These are phyloP conservation scores for Cystofilobasidium capitatum DNA, from an alignment of 768 basidiomycete genomes.

Conservation along the genomic window DNA sequence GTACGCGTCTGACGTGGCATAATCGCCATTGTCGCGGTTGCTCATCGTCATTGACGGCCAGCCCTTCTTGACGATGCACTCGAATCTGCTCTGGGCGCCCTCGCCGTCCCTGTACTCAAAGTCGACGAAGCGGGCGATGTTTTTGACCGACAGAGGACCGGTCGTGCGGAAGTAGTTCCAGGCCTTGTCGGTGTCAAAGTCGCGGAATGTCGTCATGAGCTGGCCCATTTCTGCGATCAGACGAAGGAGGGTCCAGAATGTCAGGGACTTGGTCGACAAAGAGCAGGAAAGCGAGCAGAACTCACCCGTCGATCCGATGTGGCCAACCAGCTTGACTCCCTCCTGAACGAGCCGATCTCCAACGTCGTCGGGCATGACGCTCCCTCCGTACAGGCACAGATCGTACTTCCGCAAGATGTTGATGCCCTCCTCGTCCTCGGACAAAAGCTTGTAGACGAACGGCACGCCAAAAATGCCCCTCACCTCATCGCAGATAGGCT, in stretches of 20 bases:
- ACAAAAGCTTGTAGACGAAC: conserved; percentile 45
- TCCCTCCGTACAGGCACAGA: conserved; percentile 49
- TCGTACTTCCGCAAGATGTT: conserved; percentile 44
- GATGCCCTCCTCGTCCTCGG: conserved; percentile 47
- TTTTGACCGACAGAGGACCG: conserved; percentile 29
- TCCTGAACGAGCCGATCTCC: conserved; percentile 47
- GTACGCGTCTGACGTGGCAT: conserved; percentile 52
- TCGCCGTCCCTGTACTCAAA: conserved; percentile 44
- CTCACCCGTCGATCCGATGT: conserved; percentile 46
- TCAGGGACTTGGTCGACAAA: conserved; percentile 34
- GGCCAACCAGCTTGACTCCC: conserved; percentile 48
- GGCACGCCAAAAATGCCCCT: conserved; percentile 37
- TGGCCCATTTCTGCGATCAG: conserved; percentile 26
- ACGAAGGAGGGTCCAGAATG: conserved; percentile 33
- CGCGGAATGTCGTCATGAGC: conserved; percentile 46
- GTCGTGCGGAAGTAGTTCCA: conserved; percentile 50
- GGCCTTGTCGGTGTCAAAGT: conserved; percentile 47
- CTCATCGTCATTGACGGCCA: conserved; percentile 45
- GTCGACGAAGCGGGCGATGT: conserved; percentile 40
- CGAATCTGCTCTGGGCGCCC: conserved; percentile 40
- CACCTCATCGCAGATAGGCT: conserved; percentile 31
- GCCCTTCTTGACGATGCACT: conserved; percentile 48
- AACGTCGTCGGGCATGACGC: conserved; percentile 49
- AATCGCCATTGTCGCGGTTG: conserved; percentile 50
- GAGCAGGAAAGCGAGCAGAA: not conserved